phyloP scores from a whole-genome alignment of 2,329 filamentous ascomycete species.

The Epichloe typhina region DNA sequence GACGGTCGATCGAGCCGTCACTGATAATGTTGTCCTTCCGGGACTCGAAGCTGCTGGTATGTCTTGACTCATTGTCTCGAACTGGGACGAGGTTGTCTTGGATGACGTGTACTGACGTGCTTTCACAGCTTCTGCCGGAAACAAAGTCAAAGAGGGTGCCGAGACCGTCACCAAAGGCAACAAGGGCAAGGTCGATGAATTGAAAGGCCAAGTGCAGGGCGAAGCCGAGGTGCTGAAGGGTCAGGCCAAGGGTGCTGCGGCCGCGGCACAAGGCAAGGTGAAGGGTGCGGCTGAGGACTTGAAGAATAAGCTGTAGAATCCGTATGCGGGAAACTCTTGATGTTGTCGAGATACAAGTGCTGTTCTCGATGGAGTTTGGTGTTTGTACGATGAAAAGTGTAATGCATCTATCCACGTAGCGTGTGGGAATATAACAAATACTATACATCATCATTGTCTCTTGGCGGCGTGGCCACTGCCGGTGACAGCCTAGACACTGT shows the following conservation, averaged over 20 bases:
- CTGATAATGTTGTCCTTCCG: conserved; percentile 48
- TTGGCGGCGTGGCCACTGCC: no score
- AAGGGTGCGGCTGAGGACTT: conserved; percentile 25
- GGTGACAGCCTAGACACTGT: no score
- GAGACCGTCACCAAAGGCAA: conserved; percentile 20
- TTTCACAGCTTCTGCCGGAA: conserved; percentile 22
- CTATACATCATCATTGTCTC: background rate
- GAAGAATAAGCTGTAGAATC: conserved; percentile 9
- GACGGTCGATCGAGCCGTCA: conserved; percentile 44
- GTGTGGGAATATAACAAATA: background rate
- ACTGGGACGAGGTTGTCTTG: no score
- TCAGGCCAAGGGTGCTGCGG: conserved; percentile 24
- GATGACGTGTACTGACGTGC: no score
- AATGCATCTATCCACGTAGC: background rate
- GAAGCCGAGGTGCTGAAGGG: conserved; percentile 20
- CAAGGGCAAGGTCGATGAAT: conserved; percentile 22
- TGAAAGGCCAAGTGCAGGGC: conserved; percentile 20
- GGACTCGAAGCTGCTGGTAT: conserved; percentile 46
- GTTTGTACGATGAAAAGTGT: background rate
- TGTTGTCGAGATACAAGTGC: background rate
- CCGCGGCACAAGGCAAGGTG: conserved; percentile 24
- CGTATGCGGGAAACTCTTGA: background rate
- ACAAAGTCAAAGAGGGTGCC: conserved; percentile 33
- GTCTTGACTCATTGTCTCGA: conserved; percentile 13
- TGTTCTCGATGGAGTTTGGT: background rate